Base-by-base conservation (phyloP, 202 grass and related monocot genomes). In the Zizania palustris region DNA sequence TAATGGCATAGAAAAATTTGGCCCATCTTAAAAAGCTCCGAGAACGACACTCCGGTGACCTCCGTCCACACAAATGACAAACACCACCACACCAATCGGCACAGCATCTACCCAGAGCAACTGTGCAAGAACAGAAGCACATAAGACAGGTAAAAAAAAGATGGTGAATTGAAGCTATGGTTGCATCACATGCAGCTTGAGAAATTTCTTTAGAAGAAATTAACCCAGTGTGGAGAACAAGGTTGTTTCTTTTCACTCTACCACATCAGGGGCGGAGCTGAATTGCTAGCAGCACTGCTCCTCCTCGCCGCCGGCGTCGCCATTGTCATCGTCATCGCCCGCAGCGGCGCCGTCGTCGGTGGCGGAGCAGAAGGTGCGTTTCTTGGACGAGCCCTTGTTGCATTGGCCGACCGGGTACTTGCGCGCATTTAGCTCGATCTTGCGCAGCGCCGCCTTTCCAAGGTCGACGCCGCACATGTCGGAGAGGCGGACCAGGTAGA, bases 401-500 rank as follows among this genome's bases (percentile, higher is more conserved):
- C 82, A 88, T 45, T 75, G 72, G 1, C 40, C 49, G 54, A 67
- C 82, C 2, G 89, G 89, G 67, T 91, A 91, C 69, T 91, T 91
- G 77, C 69, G 54, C 51, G 82, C 89, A 51, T 91, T 91, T 54
- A 91, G 61, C 35, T 81, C 74, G 35, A 91, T 21, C 71, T 91
- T 91, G 40, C 89, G 66, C 44, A 88, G 55, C 22, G 77, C 77
- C 14, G 89, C 89, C 67, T 80, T 65, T 0, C 85, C 82, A 20
- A 91, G 80, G 60, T 88, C 78, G 4, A 91, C 41, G 15, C 82
- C 82, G 48, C 85, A 91, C 43, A 91, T 85, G 67, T 91, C 85
- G 11, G 85, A 88, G 60, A 91, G 85, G 62, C 89, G 75, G 39
- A 91, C 78, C 18, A 88, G 85, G 68, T 91, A 88, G 71, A 91